phyloP scores from a whole-genome alignment of 2,329 filamentous ascomycete species.

The Mycosphaerella sp. region DNA sequence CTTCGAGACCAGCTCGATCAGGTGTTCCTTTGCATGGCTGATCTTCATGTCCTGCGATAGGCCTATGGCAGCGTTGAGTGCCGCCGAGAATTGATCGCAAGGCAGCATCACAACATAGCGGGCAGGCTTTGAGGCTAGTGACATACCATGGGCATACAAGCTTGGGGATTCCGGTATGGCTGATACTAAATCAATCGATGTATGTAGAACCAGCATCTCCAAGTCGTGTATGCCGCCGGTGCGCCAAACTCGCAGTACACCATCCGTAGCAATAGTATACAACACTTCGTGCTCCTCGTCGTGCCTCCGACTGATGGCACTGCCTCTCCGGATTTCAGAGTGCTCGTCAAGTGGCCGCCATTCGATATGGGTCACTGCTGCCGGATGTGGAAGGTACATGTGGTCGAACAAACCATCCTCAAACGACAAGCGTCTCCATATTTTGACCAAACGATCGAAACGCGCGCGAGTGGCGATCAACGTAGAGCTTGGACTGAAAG shows the following conservation, averaged over 20 bases:
- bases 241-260: slow-evolving; percentile 75
- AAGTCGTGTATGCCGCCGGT: slow-evolving; percentile 64
- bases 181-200: slow-evolving; percentile 66
- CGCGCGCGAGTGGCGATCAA: slow-evolving; percentile 76
- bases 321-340: slow-evolving; percentile 53
- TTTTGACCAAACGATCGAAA: slow-evolving; percentile 78
- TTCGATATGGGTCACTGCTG: slow-evolving; percentile 70
- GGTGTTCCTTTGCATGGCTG: slow-evolving; percentile 70
- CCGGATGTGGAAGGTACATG: slow-evolving; percentile 80
- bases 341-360: slow-evolving; percentile 67
- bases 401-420: slow-evolving; percentile 86
- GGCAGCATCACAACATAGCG: slow-evolving; percentile 78
- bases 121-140: slow-evolving; percentile 37
- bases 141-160: slow-evolving; percentile 44
- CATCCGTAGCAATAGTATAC: slow-evolving; percentile 82
- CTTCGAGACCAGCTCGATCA: slow-evolving; percentile 79
- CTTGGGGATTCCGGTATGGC: slow-evolving; percentile 49
- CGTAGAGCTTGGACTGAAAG: slow-evolving; percentile 78
- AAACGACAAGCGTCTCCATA: slow-evolving; percentile 85
- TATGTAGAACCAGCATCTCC: slow-evolving; percentile 72
- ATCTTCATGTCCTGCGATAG: slow-evolving; percentile 39
- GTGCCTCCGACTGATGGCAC: slow-evolving; percentile 25
- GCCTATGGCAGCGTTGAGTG: slow-evolving; percentile 52
- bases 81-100: slow-evolving; percentile 68
- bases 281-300: slow-evolving; percentile 65